phyloP scores from a whole-genome alignment of 495 filamentous ascomycete species.

The Rusavskia elegans region DNA sequence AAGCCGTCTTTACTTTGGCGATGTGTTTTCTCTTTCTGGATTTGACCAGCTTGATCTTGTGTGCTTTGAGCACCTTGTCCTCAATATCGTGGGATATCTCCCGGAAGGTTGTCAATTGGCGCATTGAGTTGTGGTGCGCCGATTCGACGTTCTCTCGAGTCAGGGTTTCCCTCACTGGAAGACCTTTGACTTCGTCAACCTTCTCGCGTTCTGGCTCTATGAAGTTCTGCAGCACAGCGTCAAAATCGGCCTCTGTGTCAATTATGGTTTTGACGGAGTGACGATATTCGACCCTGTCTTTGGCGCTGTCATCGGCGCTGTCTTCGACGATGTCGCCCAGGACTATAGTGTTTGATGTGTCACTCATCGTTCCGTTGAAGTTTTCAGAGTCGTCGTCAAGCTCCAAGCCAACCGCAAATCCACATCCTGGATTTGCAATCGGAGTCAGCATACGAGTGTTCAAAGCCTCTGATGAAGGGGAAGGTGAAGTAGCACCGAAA shows the following conservation, averaged over 20 bases:
- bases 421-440: too few relatives aligned
- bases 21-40: not conserved
- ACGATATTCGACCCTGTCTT: not conserved
- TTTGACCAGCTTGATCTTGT: constrained; percentile 3
- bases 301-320: not conserved
- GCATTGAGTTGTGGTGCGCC: constrained; percentile 1
- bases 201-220: not conserved
- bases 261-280: not conserved
- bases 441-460: too few relatives aligned
- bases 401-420: too few relatives aligned
- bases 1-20: constrained; percentile 5
- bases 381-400: too few relatives aligned
- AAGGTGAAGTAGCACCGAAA: too few relatives aligned
- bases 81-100: constrained; percentile 9
- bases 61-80: constrained; percentile 7
- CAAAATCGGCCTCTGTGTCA: not conserved
- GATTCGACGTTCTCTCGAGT: constrained; percentile 3
- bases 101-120: constrained; percentile 10
- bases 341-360: too few relatives aligned
- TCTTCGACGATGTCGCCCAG: not conserved
- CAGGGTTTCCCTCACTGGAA: not conserved
- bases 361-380: too few relatives aligned
- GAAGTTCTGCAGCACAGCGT: not conserved
- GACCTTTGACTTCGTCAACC: not conserved
- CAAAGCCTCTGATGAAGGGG: too few relatives aligned